Percentiles rank a stretch among this genome's conserved stretches.
Evolutionary conservation across 768 basidiomycete genomes (phyloP).

Genomic region (Flagelloscypha sp.): DNA sequence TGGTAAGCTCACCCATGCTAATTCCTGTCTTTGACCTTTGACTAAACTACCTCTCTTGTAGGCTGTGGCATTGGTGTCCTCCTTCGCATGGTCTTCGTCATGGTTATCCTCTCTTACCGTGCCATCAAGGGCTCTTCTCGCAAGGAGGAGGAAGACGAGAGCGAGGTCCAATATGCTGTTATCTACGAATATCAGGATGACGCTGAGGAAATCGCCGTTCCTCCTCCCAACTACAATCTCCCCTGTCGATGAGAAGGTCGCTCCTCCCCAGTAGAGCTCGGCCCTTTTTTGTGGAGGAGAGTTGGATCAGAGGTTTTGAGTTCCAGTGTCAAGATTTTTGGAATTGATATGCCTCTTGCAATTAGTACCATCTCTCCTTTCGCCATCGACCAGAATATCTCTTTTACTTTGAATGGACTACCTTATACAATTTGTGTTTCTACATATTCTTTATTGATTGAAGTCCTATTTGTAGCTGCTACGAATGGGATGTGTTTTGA

Average conservation of each 20-base stretch:
- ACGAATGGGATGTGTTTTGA: no score
- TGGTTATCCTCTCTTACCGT: conserved; percentile 55
- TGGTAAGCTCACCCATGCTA: conserved; percentile 35
- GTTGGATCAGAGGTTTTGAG: no score
- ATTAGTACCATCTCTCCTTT: no score
- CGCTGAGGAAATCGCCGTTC: conserved; percentile 37
- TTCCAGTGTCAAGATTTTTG: no score
- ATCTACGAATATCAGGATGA: conserved; percentile 37
- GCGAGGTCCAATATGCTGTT: conserved; percentile 23
- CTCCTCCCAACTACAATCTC: conserved; percentile 52
- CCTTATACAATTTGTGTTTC: no score
- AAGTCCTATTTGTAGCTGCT: no score
- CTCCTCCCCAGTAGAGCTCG: no score
- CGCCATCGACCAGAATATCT: no score
- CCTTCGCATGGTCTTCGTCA: conserved; percentile 72
- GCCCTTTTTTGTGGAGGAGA: no score
- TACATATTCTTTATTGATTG: no score
- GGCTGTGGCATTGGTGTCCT: conserved; percentile 83
- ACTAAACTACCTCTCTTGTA: conserved; percentile 18
- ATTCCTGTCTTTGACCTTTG: not conserved
- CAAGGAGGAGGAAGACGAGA: conserved; percentile 32
- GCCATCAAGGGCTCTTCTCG: conserved; percentile 35
- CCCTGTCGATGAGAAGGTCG: conserved; percentile 41
- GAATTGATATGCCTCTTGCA: no score
- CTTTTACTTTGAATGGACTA: no score